These are phyloP conservation scores for Peronospora destructor DNA, from an alignment of 352 stramenopile species.

Conservation along the genomic window DNA sequence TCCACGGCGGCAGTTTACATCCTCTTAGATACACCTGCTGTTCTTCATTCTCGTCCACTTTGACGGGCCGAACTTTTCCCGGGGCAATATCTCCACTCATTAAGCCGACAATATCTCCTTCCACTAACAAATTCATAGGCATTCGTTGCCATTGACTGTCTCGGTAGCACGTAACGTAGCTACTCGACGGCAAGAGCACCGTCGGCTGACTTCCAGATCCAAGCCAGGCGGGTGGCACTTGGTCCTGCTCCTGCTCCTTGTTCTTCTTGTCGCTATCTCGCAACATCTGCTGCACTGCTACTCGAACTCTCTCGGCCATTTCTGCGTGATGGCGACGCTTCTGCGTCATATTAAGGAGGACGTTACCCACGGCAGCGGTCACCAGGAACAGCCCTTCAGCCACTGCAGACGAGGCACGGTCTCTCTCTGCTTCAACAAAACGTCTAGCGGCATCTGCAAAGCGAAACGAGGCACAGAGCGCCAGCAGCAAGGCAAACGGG, in stretches of 20 bases:
- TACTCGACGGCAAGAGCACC: conserved; percentile 71
- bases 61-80: conserved; percentile 44
- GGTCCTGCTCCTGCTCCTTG: conserved; percentile 5
- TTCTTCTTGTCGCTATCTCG: conserved; percentile 8
- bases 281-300: conserved; percentile 58
- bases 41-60: conserved; percentile 7
- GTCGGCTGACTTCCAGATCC: conserved; percentile 23
- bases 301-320: conserved; percentile 67
- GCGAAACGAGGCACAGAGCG: conserved; percentile 58
- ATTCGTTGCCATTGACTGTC: conserved; percentile 75
- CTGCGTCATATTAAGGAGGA: conserved; percentile 56
- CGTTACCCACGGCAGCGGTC: conserved; percentile 48
- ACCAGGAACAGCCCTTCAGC: conserved; percentile 58
- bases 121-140: conserved; percentile 78
- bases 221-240: conserved; percentile 17
- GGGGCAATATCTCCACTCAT: conserved; percentile 81
- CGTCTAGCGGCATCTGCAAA: conserved; percentile 42
- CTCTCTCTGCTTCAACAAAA: conserved; percentile 21
- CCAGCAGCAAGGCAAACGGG: conserved; percentile 60
- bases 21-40: conserved; percentile 44
- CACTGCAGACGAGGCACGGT: conserved; percentile 26
- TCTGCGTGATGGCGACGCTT: conserved; percentile 67
- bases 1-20: conserved; percentile 55
- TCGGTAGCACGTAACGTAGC: conserved; percentile 72
- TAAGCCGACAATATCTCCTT: conserved; percentile 71